Evolutionary conservation across 1,284 basidiomycete genomes (phyloP).

Genomic region (Rhodotorula sp.): DNA sequence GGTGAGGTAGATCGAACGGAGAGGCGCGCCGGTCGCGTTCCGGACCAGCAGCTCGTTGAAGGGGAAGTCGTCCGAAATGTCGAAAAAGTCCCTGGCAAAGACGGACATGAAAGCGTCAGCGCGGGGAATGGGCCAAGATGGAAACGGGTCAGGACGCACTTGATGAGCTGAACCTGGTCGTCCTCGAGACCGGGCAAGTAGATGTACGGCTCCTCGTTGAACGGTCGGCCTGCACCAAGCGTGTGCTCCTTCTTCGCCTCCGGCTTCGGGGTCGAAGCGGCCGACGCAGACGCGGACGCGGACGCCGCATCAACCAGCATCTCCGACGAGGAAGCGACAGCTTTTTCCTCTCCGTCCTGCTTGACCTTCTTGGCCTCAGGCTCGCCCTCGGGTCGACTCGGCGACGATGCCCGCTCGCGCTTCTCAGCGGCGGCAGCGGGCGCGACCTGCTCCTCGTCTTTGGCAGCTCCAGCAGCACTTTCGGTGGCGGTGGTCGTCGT

Average conservation of each 20-base stretch:
- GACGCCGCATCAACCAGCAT: not conserved
- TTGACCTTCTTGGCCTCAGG: conserved; percentile 33
- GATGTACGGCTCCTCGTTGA: conserved; percentile 88
- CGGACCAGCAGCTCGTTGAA: conserved; percentile 76
- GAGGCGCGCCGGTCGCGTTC: conserved; percentile 71
- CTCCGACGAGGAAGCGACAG: not conserved
- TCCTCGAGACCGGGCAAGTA: conserved; percentile 67
- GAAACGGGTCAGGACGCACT: conserved; percentile 54
- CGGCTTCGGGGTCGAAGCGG: not conserved
- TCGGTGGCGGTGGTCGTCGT: not conserved
- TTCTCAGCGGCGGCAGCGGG: not conserved
- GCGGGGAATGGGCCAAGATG: not conserved
- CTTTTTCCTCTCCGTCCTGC: not conserved
- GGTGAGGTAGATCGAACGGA: conserved; percentile 84
- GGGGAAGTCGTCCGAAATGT: conserved; percentile 72
- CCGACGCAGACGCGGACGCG: not conserved
- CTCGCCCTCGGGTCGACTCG: conserved; percentile 21
- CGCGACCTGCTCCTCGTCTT: not conserved
- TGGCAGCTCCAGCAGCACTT: conserved; percentile 23
- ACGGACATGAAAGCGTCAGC: too few relatives aligned
- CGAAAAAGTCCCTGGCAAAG: conserved; percentile 64
- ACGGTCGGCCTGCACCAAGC: conserved; percentile 48
- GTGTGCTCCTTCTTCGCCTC: conserved; percentile 13
- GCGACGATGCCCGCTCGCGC: conserved; percentile 25
- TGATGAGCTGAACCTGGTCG: conserved; percentile 65